Evolutionary conservation across 495 filamentous ascomycete species (phyloP).

Genomic region (Talaromyces stipitatus): DNA sequence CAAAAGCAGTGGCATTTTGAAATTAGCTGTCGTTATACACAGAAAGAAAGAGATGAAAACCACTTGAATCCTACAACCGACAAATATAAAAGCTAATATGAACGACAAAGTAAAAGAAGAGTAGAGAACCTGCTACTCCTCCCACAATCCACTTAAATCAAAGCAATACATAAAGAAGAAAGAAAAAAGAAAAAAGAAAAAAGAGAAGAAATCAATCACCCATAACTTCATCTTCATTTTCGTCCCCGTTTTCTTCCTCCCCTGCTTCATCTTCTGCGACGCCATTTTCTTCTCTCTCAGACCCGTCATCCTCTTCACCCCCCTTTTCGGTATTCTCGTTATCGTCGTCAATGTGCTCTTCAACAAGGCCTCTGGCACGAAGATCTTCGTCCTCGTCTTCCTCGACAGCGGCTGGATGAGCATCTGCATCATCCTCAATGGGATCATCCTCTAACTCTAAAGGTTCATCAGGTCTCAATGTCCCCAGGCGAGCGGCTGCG

Average conservation of each 20-base stretch:
- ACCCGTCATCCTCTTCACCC: constrained; percentile 19
- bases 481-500: constrained; percentile 14
- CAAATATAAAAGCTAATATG: background rate
- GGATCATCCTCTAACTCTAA: constrained; percentile 32
- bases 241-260: constrained; percentile 28
- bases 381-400: constrained; percentile 56
- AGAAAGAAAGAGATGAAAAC: background rate
- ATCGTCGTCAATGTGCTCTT: constrained; percentile 46
- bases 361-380: constrained; percentile 50
- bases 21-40: background rate
- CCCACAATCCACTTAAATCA: background rate
- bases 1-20: background rate
- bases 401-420: constrained; percentile 40
- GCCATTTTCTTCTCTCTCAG: background rate
- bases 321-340: constrained; percentile 28
- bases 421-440: constrained; percentile 43
- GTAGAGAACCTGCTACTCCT: constrained; percentile 4
- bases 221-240: constrained; percentile 53
- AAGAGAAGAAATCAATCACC: constrained; percentile 45
- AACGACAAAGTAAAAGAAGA: constrained; percentile 10
- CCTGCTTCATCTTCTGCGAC: background rate
- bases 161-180: background rate
- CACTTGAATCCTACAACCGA: background rate
- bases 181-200: constrained; percentile 1
- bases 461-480: constrained; percentile 29